A percentile compares a stretch with the other conserved stretches of the same genome.
phyloP scores from a whole-genome alignment of 2,329 filamentous ascomycete species.

The Monilinia fructicola region DNA sequence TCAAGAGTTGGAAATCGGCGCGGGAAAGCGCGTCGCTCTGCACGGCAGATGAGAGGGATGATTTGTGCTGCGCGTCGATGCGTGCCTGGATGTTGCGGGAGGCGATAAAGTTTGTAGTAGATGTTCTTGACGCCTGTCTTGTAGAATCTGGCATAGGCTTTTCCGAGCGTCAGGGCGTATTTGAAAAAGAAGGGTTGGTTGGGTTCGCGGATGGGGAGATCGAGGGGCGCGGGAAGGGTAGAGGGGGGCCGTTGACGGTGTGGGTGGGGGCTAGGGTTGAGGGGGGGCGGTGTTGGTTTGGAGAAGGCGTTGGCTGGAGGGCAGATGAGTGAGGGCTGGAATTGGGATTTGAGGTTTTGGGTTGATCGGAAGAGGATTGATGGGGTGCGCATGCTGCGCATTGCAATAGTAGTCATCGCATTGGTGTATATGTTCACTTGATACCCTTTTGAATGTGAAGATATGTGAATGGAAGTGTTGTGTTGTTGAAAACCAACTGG shows the following conservation, averaged over 20 bases:
- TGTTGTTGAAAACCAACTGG: background rate
- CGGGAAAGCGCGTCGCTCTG: slow-evolving; percentile 51
- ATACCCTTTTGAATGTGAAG: background rate
- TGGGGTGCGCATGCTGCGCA: slow-evolving; percentile 35
- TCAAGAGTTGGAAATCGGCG: slow-evolving; percentile 68
- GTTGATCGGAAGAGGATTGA: slow-evolving; percentile 26
- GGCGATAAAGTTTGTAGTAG: slow-evolving; percentile 63
- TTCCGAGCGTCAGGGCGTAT: slow-evolving; percentile 50
- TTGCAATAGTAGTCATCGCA: slow-evolving; percentile 35
- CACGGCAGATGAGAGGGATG: slow-evolving; percentile 39
- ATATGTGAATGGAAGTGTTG: background rate
- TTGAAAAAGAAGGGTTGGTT: slow-evolving; percentile 45
- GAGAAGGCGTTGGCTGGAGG: slow-evolving; percentile 42
- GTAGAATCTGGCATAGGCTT: slow-evolving; percentile 82
- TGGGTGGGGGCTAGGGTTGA: slow-evolving; percentile 17
- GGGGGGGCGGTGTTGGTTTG: slow-evolving; percentile 41
- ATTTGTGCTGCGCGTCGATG: slow-evolving; percentile 45
- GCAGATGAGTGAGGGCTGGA: slow-evolving; percentile 37
- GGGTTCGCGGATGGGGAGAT: slow-evolving; percentile 56
- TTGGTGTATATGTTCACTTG: slow-evolving; percentile 18
- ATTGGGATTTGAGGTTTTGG: slow-evolving; percentile 38
- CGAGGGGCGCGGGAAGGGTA: slow-evolving; percentile 70
- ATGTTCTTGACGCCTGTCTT: slow-evolving; percentile 78
- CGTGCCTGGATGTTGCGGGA: slow-evolving; percentile 48
- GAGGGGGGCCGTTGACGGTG: slow-evolving; percentile 65